Evolutionary conservation across 2,329 filamentous ascomycete species (phyloP), one percentile per base, ranked within the genome.

Genomic region (Xylariaceae sp.): DNA sequence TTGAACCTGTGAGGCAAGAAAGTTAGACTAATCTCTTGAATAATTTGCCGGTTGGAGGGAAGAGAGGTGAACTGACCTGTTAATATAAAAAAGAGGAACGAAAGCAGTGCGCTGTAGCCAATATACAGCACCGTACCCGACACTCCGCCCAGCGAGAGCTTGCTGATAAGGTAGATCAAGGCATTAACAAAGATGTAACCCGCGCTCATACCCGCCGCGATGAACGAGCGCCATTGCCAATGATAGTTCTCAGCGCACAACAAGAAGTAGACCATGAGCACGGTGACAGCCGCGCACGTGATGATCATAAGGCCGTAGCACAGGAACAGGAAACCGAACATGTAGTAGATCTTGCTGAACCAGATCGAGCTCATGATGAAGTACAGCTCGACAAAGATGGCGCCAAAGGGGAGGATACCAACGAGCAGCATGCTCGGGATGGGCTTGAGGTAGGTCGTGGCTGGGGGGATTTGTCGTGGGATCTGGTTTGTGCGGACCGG

Each of bases 281-380:
- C 84, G 1, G 93, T 97, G 33, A 94, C 92, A 1, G 91, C 85
- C 0, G 92, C 92, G 48, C 86, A 90, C 1, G 93, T 97, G 58
- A 95, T 86, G 58, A 97, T 89, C 90, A 98, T 96, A 40, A 98
- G 79, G 10, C 88, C 91, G 63, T 95, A 98, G 76, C 91, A 96
- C 45, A 98, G 79, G 76, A 98, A 98, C 27, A 98, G 74, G 77
- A 98, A 98, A 19, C 93, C 93, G 61, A 98, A 98, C 93, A 98
- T 98, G 78, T 98, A 98, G 76, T 98, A 98, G 55, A 98, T 93
- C 69, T 93, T 89, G 73, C 85, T 92, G 69, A 94, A 95, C 93
- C 93, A 98, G 64, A 98, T 92, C 21, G 88, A 95, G 70, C 85
- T 95, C 88, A 98, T 95, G 73, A 98, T 96, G 70, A 97, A 97